phyloP scores from a whole-genome alignment of 345 rosid species.

The Citrus sp. region DNA sequence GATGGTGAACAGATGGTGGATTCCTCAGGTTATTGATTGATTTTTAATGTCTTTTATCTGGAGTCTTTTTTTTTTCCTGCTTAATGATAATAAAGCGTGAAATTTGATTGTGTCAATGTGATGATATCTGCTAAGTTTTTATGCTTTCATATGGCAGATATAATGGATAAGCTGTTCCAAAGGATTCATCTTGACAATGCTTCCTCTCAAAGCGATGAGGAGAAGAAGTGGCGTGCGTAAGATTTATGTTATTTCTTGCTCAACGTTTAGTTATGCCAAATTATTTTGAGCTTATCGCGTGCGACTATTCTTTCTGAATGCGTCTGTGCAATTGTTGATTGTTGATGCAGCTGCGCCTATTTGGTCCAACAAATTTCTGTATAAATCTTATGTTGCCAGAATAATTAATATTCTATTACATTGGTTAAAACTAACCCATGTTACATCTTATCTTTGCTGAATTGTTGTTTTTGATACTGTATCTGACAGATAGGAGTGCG shows the following conservation, averaged over 20 bases:
- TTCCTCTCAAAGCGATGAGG: slow-evolving; percentile 49
- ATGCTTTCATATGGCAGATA: slow-evolving; percentile 48
- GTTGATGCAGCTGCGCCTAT: not conserved
- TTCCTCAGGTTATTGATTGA: slow-evolving; percentile 63
- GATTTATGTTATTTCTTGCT: slow-evolving; percentile 11
- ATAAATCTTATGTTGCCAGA: not conserved
- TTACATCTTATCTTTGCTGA: not conserved
- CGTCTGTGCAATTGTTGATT: not conserved
- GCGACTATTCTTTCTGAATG: not conserved
- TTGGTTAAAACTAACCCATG: not conserved
- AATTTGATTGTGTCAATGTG: not conserved
- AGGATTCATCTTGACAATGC: slow-evolving; percentile 55
- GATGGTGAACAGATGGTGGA: slow-evolving; percentile 89
- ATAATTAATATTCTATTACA: not conserved
- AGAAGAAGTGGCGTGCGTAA: slow-evolving; percentile 78
- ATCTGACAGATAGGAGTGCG: not conserved
- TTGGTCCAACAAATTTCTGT: not conserved
- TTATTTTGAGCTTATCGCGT: not conserved
- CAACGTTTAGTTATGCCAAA: not conserved
- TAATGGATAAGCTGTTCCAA: slow-evolving; percentile 53
- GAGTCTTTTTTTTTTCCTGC: not conserved
- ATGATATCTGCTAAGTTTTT: not conserved
- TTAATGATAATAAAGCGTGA: not conserved
- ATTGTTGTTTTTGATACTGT: not conserved
- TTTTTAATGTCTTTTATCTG: not conserved